phyloP scores from a whole-genome alignment of 331 rosid genomes.

The Malus hybrid region DNA sequence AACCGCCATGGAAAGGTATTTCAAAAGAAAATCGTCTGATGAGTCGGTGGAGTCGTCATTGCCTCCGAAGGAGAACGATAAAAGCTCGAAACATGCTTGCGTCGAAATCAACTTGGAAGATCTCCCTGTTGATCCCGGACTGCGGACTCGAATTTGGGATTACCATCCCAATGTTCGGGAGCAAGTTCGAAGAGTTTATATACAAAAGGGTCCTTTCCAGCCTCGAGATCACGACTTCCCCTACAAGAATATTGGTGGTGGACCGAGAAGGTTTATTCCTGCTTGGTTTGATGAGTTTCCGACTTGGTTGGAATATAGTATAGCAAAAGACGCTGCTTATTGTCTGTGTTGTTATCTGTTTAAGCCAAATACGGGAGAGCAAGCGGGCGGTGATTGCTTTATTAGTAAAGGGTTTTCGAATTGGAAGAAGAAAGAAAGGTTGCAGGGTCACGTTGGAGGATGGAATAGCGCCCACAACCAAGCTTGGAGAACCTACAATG shows the following conservation, averaged over 20 bases:
- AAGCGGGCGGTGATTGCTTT: not conserved
- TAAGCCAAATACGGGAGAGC: not conserved
- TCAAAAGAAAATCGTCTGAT: not conserved
- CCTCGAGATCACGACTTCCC: not conserved
- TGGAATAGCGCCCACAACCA: conserved; percentile 1
- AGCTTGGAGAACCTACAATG: conserved; percentile 1
- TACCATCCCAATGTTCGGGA: not conserved
- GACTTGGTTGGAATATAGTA: conserved; percentile 10
- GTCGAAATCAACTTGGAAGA: not conserved
- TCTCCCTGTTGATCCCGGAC: not conserved
- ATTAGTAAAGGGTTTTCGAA: not conserved
- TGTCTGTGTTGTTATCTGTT: not conserved
- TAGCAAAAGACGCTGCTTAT: not conserved
- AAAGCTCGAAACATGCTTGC: not conserved
- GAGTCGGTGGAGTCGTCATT: not conserved
- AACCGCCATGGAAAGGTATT: not conserved
- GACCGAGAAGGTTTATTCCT: not conserved
- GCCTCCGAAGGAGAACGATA: not conserved
- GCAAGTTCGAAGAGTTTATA: not conserved
- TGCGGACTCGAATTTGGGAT: not conserved
- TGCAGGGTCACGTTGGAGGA: conserved; percentile 1
- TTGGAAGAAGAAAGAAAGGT: conserved; percentile 5
- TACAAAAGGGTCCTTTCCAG: conserved; percentile 1
- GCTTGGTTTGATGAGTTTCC: conserved; percentile 2
- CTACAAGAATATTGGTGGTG: not conserved